Conservation (phyloP, 805 yeast genomes). For the Wickerhamomyces sydowiorum region DNA sequence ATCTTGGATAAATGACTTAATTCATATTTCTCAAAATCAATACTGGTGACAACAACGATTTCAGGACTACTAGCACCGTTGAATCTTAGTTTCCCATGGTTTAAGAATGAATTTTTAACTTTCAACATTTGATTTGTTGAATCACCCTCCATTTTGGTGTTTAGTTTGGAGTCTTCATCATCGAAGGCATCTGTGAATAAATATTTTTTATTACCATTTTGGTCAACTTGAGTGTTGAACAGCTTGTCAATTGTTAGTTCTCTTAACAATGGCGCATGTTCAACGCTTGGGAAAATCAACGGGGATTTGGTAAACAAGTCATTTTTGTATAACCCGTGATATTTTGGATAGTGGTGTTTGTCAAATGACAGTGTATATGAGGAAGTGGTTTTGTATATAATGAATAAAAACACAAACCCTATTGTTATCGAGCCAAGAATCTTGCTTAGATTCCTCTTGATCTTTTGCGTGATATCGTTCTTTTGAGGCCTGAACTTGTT, state of each 20-base stretch:
- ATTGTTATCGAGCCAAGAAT: slow-evolving; percentile 4
- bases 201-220: slow-evolving; percentile 35
- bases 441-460: slow-evolving; percentile 12
- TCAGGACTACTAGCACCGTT: slow-evolving; percentile 43
- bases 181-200: slow-evolving; percentile 29
- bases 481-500: slow-evolving; percentile 22
- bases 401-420: background rate
- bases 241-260: slow-evolving; percentile 49
- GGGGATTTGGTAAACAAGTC: slow-evolving; percentile 45
- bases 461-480: slow-evolving; percentile 3
- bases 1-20: slow-evolving; percentile 55
- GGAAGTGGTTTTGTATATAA: background rate
- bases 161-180: slow-evolving; percentile 30
- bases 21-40: slow-evolving; percentile 68
- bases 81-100: slow-evolving; percentile 57
- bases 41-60: slow-evolving; percentile 68
- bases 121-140: slow-evolving; percentile 28
- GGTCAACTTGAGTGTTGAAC: slow-evolving; percentile 41
- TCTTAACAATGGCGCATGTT: slow-evolving; percentile 56
- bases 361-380: slow-evolving; percentile 1
- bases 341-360: slow-evolving; percentile 19
- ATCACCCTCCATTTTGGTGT: slow-evolving; percentile 29
- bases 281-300: slow-evolving; percentile 69
- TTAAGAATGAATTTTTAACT: slow-evolving; percentile 54
- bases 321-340: slow-evolving; percentile 38